These are phyloP conservation scores for Ustilago xerochloae DNA, from an alignment of 1,284 basidiomycete species.

Conservation along the genomic window DNA sequence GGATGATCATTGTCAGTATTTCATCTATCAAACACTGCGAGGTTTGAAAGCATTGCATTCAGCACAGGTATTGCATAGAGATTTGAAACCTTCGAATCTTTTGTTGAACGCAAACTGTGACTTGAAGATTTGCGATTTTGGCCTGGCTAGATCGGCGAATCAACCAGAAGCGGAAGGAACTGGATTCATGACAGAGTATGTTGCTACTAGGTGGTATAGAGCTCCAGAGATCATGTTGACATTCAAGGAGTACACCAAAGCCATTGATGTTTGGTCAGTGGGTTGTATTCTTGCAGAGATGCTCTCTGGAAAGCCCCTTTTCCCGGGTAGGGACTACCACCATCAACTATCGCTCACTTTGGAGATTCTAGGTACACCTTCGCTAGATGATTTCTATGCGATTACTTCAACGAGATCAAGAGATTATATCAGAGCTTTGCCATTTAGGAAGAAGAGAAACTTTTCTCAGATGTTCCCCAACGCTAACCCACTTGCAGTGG, in stretches of 20 bases:
- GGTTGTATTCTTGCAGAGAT: slow-evolving; percentile 96
- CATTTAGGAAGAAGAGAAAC: slow-evolving; percentile 86
- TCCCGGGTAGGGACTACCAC: slow-evolving; percentile 76
- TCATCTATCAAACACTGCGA: slow-evolving; percentile 80
- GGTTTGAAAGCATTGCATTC: slow-evolving; percentile 68
- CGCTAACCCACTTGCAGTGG: slow-evolving; percentile 76
- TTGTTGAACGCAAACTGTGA: slow-evolving; percentile 67
- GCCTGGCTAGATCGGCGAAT: slow-evolving; percentile 65
- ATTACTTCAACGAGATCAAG: slow-evolving; percentile 84
- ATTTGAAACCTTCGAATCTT: slow-evolving; percentile 66
- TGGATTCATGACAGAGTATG: slow-evolving; percentile 69
- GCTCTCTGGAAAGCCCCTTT: slow-evolving; percentile 87
- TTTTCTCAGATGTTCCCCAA: slow-evolving; percentile 81
- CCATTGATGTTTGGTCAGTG: slow-evolving; percentile 80
- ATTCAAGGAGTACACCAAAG: slow-evolving; percentile 69
- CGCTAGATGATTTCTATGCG: slow-evolving; percentile 75
- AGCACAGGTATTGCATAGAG: slow-evolving; percentile 66
- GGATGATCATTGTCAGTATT: slow-evolving; percentile 92
- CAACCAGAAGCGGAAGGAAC: slow-evolving; percentile 65
- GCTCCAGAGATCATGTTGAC: slow-evolving; percentile 68
- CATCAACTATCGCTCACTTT: slow-evolving; percentile 74
- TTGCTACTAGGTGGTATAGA: slow-evolving; percentile 67
- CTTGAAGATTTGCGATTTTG: slow-evolving; percentile 68
- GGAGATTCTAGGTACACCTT: slow-evolving; percentile 74
- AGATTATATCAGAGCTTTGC: slow-evolving; percentile 91